Conservation (phyloP, 257 asterid genomes). For the Solanum paucissectum region DNA sequence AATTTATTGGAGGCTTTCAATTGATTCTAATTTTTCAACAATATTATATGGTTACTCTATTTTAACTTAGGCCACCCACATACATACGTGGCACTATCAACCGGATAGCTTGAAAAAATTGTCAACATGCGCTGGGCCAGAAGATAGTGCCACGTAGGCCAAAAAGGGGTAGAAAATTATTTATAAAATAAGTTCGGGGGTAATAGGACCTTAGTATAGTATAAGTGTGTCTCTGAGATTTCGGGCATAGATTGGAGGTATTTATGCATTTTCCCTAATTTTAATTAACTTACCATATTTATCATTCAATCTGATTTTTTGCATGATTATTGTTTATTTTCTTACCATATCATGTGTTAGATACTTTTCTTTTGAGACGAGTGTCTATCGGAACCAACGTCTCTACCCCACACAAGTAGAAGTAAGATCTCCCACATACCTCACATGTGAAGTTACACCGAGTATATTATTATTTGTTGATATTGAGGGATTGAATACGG, state of each 20-base stretch:
- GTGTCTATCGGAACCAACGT: rapidly evolving
- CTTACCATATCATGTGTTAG: neutral
- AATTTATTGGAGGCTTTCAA: neutral
- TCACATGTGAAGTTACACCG: rapidly evolving
- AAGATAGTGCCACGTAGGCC: no score
- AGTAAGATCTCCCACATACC: neutral
- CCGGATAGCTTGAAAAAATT: no score
- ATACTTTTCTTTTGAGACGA: neutral
- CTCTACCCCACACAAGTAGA: neutral
- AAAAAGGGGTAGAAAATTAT: no score
- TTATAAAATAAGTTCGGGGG: no score
- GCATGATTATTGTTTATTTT: neutral
- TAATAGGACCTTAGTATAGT: no score
- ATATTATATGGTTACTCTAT: neutral
- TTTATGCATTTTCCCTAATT: neutral
- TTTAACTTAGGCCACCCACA: neutral
- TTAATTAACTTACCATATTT: neutral
- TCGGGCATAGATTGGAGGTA: no score
- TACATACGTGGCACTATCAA: no score
- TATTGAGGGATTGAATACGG: rapidly evolving
- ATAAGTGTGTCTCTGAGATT: no score
- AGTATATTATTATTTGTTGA: neutral
- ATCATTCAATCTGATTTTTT: neutral
- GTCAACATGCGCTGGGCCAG: no score
- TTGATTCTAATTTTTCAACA: neutral